Evolutionary conservation across 1,139 yeast genomes (phyloP), one percentile per base, ranked within the genome.

Genomic region (Oligophagozyma castellii): DNA sequence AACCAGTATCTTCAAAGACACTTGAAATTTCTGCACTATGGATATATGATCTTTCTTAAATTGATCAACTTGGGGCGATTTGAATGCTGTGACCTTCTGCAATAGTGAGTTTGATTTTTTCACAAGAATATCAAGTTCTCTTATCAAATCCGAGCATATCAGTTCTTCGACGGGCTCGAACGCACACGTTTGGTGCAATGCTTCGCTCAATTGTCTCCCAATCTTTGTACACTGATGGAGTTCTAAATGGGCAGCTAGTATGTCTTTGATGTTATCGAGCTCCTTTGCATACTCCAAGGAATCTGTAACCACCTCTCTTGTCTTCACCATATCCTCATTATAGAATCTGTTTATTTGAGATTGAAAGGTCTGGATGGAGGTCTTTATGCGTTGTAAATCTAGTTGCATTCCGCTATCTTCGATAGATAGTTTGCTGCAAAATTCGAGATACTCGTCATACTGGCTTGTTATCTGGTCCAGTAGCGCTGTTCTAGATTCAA

Each of bases 11-110:
- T 44, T 45, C 14, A 49, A 31, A 10, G 52, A 42, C 8, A 44
- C 35, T 26, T 45, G 51, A 20, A 46, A 45, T 14, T 43, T 45
- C 25, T 44, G 48, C 12, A 48, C 26, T 10, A 46, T 31, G 12
- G 49, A 46, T 19, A 45, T 49, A 29, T 44, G 46, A 19, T 46
- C 53, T 24, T 48, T 47, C 15, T 45, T 37, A 19, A 46, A 23
- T 28, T 48, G 46, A 23, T 37, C 41, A 12, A 48, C 30, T 19
- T 40, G 37, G 5, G 53, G 48, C 4, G 54, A 49, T n/a, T 38
- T 37, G 13, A 42, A 26, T 2, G 35, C 35, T 14, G 40, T 35
- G 12, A 47, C 21, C 4, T 37, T 29, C 5, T 28, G 29, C 6
- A 49, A 31, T 11, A 42, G 25, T 5, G 28, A 16, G 24, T 39